Base-by-base conservation (phyloP, 441 rosid genomes). In the Manihot esculenta region DNA sequence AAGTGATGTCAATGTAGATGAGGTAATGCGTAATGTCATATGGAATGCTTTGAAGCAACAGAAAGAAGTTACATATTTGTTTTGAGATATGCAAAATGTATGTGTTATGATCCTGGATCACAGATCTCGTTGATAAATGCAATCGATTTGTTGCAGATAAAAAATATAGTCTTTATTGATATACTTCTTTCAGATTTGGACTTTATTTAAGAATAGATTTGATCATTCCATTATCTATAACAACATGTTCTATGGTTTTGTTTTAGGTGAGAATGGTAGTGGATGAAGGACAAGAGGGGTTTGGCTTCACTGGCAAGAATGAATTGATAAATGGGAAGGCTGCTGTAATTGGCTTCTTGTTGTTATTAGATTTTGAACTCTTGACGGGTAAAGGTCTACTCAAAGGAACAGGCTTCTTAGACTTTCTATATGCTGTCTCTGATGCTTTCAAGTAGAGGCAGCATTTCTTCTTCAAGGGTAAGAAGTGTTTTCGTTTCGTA, bases 261-360 rank as follows among this genome's bases (percentile, higher is more conserved):
- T 30, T 74, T 69, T 64, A 94, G 97, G 97, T 94, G 86, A 90
- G 81, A 79, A 94, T 94, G 99, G 81, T 94, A 56, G 85, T 94
- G 6, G 97, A 94, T 56, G 97, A 92, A 74, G 85, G 79, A 20
- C 58, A 27, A 0, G 83, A 72, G 72, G 97, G 97, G 21, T 94
- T 94, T 50, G 99, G 99, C 57, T 94, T 94, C 84, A 82, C 87
- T 0, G 64, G 49, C 21, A 94, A 77, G 80, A 94, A 85, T 49
- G 97, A 94, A 76, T 54, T 90, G 79, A 90, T 94, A 64, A 94
- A 94, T 33, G 99, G 99, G 57, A 90, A 89, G 76, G 99, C 99
- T 1, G 97, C 99, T 5, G 85, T 82, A 48, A 88, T 92, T 45
- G 99, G 99, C 17, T 92, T 94, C 85, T 85, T 92, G 72, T 70